A percentile compares a stretch with the other conserved stretches of the same genome.
These are phyloP conservation scores for Zygotorulaspora mrakii DNA, from an alignment of 1,139 yeast genomes.

Conservation along the genomic window DNA sequence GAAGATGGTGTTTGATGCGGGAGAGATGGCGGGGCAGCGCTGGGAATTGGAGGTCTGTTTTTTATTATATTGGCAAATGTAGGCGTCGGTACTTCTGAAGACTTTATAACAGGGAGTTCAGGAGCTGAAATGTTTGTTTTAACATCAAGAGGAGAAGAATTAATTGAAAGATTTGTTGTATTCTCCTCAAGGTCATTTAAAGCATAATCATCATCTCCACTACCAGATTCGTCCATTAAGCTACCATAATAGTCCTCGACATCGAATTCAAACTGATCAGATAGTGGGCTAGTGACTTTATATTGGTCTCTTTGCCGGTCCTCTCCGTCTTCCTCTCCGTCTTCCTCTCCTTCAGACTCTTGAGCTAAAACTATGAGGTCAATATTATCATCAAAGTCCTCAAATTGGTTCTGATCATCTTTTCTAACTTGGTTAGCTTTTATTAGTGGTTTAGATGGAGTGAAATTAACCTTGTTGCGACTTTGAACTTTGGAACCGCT, in stretches of 20 bases:
- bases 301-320: too few relatives aligned
- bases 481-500: constrained; percentile 7
- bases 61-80: not conserved
- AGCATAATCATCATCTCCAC: constrained; percentile 20
- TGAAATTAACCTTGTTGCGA: constrained; percentile 21
- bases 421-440: constrained; percentile 27
- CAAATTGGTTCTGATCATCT: constrained; percentile 69
- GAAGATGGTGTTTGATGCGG: constrained; percentile 1
- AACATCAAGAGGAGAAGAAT: constrained; percentile 11
- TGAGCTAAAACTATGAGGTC: constrained; percentile 15
- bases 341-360: constrained; percentile 13
- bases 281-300: constrained; percentile 20
- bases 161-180: constrained; percentile 15
- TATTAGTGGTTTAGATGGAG: constrained; percentile 34
- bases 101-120: constrained; percentile 1
- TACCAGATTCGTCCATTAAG: constrained; percentile 19
- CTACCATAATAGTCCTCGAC: constrained; percentile 26
- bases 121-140: constrained; percentile 2
- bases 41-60: constrained; percentile 10
- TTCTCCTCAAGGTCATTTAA: constrained; percentile 36
- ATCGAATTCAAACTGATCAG: constrained; percentile 20
- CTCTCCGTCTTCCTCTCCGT: constrained; percentile 1
- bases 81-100: not conserved
- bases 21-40: constrained; percentile 8
- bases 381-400: constrained; percentile 33